Percentiles rank a stretch among this genome's conserved stretches.
Evolutionary conservation across 768 basidiomycete genomes (phyloP).

Genomic region (Gymnopilus dilepis): DNA sequence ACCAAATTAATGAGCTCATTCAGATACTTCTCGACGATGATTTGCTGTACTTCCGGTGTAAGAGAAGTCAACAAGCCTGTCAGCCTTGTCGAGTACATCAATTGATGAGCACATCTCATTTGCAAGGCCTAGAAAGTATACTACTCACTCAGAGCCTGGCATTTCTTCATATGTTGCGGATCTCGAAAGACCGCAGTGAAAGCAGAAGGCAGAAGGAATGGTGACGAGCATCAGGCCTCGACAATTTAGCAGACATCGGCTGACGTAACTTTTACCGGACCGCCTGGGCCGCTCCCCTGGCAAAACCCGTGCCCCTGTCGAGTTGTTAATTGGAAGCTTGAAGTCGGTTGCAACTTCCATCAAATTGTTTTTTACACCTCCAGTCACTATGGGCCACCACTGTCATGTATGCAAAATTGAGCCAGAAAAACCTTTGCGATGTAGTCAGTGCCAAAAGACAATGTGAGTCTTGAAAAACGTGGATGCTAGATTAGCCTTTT

Average conservation of each 20-base stretch:
- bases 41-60: slow-evolving; percentile 57
- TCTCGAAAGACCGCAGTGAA: not conserved
- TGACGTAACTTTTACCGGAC: too few species aligned
- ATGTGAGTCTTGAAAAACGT: not conserved
- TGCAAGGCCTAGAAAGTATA: too few species aligned
- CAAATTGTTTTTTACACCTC: not conserved
- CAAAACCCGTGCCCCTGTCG: too few species aligned
- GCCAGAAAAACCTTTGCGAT: not conserved
- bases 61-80: slow-evolving; percentile 51
- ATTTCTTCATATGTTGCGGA: not conserved
- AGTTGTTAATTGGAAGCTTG: too few species aligned
- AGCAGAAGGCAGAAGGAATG: too few species aligned
- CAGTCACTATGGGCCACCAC: not conserved
- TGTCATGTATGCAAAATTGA: slow-evolving; percentile 5
- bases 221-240: too few species aligned
- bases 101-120: too few species aligned
- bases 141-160: not conserved
- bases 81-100: slow-evolving; percentile 43
- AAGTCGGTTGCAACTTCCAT: too few species aligned
- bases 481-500: too few species aligned
- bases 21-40: slow-evolving; percentile 55
- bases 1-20: slow-evolving; percentile 51
- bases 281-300: too few species aligned
- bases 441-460: not conserved
- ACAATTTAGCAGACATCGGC: too few species aligned